Evolutionary conservation across 2,329 filamentous ascomycete species (phyloP).

Genomic region (Colletotrichum orchidophilum): DNA sequence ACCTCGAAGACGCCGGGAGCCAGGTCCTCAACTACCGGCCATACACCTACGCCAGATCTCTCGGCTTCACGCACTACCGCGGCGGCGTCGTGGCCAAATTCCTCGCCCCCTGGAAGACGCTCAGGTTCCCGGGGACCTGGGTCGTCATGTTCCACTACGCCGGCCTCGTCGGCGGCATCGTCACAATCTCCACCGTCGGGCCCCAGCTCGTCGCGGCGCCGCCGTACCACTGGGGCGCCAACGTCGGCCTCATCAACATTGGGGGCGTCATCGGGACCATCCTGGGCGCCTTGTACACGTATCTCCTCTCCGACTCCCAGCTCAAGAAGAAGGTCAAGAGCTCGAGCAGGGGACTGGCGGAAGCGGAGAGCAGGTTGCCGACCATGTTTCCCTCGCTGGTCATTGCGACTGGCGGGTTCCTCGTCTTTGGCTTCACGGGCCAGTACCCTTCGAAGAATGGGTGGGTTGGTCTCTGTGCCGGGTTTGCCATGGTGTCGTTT

Average conservation of each 20-base stretch:
- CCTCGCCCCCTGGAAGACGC: conserved; percentile 41
- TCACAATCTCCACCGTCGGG: conserved; percentile 47
- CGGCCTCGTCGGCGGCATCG: conserved; percentile 46
- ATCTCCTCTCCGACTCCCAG: conserved; percentile 38
- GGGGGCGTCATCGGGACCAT: conserved; percentile 45
- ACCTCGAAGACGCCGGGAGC: conserved; percentile 11
- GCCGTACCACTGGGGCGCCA: conserved; percentile 46
- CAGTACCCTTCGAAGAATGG: conserved; percentile 40
- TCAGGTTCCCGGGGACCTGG: conserved; percentile 45
- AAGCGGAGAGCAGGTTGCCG: conserved; percentile 45
- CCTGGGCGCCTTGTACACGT: conserved; percentile 40
- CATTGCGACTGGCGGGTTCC: conserved; percentile 43
- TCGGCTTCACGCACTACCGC: conserved; percentile 36
- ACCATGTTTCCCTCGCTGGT: conserved; percentile 43
- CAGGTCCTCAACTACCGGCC: background rate
- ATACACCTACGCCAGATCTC: conserved; percentile 24
- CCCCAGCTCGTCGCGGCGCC: conserved; percentile 41
- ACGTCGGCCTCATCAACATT: conserved; percentile 46
- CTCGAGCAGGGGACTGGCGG: conserved; percentile 41
- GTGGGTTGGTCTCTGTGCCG: conserved; percentile 48
- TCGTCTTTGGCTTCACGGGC: conserved; percentile 50
- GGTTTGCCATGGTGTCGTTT: conserved; percentile 48
- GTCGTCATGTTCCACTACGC: conserved; percentile 49
- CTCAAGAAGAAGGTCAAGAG: conserved; percentile 37
- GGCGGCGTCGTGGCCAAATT: conserved; percentile 37